Conservation (phyloP, 2,329 filamentous ascomycete species). For the Diplodia seriata region DNA sequence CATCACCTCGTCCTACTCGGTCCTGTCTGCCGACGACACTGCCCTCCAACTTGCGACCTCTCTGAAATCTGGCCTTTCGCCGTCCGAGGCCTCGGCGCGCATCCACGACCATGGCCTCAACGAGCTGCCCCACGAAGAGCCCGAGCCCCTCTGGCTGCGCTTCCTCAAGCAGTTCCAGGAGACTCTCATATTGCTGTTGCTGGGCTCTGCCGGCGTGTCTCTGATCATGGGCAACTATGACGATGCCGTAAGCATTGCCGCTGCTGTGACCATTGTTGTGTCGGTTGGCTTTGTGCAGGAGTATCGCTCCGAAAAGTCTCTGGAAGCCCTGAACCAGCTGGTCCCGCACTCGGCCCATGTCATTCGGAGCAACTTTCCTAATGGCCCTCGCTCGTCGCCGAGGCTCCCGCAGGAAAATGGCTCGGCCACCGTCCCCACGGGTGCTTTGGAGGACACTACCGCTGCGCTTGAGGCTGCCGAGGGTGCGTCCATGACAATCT, state of each 20-base stretch:
- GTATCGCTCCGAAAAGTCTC: conserved; percentile 95
- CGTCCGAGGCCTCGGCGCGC: conserved; percentile 79
- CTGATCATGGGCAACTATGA: conserved; percentile 92
- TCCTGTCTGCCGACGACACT: conserved; percentile 78
- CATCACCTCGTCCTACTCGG: conserved; percentile 61
- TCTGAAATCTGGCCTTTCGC: conserved; percentile 79
- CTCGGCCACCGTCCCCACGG: conserved; percentile 38
- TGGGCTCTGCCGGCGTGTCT: conserved; percentile 86
- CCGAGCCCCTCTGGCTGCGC: conserved; percentile 92
- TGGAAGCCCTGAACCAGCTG: conserved; percentile 90
- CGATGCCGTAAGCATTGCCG: conserved; percentile 92
- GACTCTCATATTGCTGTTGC: conserved; percentile 88
- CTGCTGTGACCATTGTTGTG: conserved; percentile 96
- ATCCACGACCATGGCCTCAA: conserved; percentile 85
- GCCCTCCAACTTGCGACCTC: conserved; percentile 81
- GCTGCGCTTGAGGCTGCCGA: conserved; percentile 70
- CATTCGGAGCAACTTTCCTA: conserved; percentile 65
- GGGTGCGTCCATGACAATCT: conserved; percentile 80
- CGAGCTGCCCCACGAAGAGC: conserved; percentile 91
- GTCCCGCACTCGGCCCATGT: conserved; percentile 96
- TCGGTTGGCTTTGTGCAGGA: conserved; percentile 96
- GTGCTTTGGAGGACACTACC: conserved; percentile 59
- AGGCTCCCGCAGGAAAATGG: conserved; percentile 12
- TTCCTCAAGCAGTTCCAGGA: conserved; percentile 98
- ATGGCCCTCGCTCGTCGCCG: conserved; percentile 4